Conservation (phyloP, 2,329 filamentous ascomycete genomes). For the Fonsecaea multimorphosa region DNA sequence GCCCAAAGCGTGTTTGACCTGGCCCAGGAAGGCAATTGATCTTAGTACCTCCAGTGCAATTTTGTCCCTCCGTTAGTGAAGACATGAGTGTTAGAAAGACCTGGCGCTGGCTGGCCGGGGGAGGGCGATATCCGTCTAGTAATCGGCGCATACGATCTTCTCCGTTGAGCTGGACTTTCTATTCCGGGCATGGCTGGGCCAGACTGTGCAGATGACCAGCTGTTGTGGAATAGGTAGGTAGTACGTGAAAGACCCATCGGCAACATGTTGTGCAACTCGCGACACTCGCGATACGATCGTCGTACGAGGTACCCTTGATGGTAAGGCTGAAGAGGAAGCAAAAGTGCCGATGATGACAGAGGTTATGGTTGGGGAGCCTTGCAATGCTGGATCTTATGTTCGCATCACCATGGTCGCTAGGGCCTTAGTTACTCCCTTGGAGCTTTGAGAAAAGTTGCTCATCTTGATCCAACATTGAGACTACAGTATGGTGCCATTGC, state of each 20-base stretch:
- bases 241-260: constrained; percentile 1
- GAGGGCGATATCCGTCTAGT: constrained; percentile 3
- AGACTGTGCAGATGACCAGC: constrained; percentile 13
- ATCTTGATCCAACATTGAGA: neutral
- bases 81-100: neutral
- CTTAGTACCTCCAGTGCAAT: neutral
- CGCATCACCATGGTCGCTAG: neutral
- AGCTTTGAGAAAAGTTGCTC: neutral
- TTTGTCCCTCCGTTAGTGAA: neutral
- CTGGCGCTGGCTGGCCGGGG: neutral
- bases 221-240: constrained; percentile 13
- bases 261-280: constrained; percentile 12
- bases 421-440: neutral
- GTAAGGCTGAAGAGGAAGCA: constrained; percentile 11
- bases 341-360: neutral
- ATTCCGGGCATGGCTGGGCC: constrained; percentile 9
- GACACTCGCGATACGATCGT: constrained; percentile 1
- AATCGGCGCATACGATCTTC: constrained; percentile 1
- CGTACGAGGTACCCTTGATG: neutral
- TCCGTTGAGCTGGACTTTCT: constrained; percentile 11
- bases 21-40: neutral
- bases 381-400: neutral
- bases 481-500: neutral
- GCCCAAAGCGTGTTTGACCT: neutral
- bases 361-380: neutral